phyloP scores from a whole-genome alignment of 1,139 yeast genomes.

The Debaryomycetaceae sp. region DNA sequence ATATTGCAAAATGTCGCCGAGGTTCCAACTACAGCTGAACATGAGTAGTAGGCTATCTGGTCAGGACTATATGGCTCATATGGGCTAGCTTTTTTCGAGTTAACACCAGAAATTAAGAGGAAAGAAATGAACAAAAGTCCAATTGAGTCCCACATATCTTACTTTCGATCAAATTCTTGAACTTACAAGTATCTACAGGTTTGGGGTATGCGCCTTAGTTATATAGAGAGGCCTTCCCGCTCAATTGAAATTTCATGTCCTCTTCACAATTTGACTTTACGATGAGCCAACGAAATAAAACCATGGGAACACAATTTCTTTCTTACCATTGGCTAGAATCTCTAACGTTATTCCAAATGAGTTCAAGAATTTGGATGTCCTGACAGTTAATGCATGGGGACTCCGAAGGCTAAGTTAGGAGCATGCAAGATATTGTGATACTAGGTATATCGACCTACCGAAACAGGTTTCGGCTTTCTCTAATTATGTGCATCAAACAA shows the following conservation, averaged over 20 bases:
- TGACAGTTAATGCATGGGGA: background rate
- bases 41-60: background rate
- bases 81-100: background rate
- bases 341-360: background rate
- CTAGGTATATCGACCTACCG: too few relatives aligned
- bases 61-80: background rate
- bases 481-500: background rate
- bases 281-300: background rate
- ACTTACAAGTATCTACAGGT: background rate
- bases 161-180: too few relatives aligned
- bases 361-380: background rate
- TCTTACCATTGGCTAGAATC: background rate
- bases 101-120: background rate
- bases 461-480: background rate
- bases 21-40: background rate
- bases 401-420: background rate
- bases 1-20: constrained; percentile 1
- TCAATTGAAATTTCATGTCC: too few relatives aligned
- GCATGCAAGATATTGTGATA: background rate
- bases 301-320: background rate
- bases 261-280: background rate
- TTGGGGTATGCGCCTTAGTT: background rate
- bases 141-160: background rate
- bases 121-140: background rate
- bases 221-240: background rate